Evolutionary conservation across 495 filamentous ascomycete genomes (phyloP), one percentile per base, ranked within the genome.

Genomic region (Saxophila tyrrhenica): DNA sequence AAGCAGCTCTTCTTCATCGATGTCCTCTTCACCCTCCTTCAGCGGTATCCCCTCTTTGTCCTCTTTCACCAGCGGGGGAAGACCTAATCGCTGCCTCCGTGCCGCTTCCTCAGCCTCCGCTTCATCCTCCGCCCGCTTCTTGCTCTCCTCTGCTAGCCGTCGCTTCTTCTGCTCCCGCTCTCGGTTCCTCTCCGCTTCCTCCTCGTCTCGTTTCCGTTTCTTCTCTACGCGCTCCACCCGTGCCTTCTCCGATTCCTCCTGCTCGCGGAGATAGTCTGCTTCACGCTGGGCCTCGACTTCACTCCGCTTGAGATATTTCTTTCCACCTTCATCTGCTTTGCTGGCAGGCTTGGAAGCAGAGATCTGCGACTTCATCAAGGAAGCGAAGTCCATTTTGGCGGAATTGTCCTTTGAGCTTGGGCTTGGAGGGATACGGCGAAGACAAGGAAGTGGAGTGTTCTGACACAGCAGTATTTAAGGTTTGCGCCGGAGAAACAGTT

Each of bases 121-220:
- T 49, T 83, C 79, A 56, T 85, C 83, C 60, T 92, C 82, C n/a
- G 84, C 73, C 59, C 77, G 69, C 47, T 65, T 68, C 24, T 80
- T 74, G 17, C 81, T 84, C 61, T 95, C 88, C 58, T 95, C 89
- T 1, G 88, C 90, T 7, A 97, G 74, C 45, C 77, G 74, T 53
- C 76, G 76, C 55, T 84, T 81, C 70, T 94, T 95, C 57, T 87
- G 86, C 45, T 92, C 87, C 13, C 87, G 78, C 25, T 76, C 76
- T 8, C 74, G 76, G 44, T 77, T 75, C 35, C 82, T 81, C 19
- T 78, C 74, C 2, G 80, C 78, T 49, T 87, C 88, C 20, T 94
- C 92, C 19, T 95, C 91, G 48, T 97, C 90, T n/a, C 78, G 76
- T 69, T 90, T 89, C 51, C 89, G 87, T 69, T 96, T 96, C 56